Evolutionary conservation across 2,329 filamentous ascomycete species (phyloP), one percentile per base, ranked within the genome.

Genomic region (Podosphaera xanthii): DNA sequence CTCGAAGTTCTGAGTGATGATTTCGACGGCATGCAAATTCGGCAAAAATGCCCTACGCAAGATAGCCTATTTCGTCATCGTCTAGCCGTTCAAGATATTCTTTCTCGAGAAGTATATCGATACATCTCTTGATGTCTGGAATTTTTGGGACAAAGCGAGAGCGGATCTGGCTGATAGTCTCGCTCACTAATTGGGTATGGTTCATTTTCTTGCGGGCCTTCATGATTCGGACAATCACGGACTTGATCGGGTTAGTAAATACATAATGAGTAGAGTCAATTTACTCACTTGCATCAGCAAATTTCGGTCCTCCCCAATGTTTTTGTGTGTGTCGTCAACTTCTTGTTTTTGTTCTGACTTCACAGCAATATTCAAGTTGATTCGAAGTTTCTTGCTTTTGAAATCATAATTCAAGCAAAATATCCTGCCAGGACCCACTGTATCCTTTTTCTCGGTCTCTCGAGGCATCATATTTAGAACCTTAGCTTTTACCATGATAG

Each of bases 151-250:
- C 83, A 72, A 98, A 98, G 48, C 92, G 87, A 49, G 82, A 83
- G 70, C 86, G 87, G 71, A 98, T 96, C 72, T 97, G 92, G 68
- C 84, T 85, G 71, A 98, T 97, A 33, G 90, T 94, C 73, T 98
- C 92, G 69, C 87, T 84, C 59, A 98, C 89, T 10, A 98, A 83
- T 69, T 92, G 86, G 62, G 84, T 83, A 73, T 98, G 91, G 80
- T 96, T 97, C 87, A 97, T 94, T 75, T 85, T 87, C 82, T 98
- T 97, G 62, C 92, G 85, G 2, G 91, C 94, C 76, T 98, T 98
- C 92, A 98, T 98, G 75, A 98, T 96, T 68, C 92, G 87, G 60
- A 98, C 92, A 71, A 98, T 97, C 33, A 91, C 90, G 62, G 92
- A 97, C 91, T 98, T 64, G 62, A 50, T 12, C 33, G 58, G 44